Evolutionary conservation across 1,284 basidiomycete genomes (phyloP).

Genomic region (Agroathelia rolfsii): DNA sequence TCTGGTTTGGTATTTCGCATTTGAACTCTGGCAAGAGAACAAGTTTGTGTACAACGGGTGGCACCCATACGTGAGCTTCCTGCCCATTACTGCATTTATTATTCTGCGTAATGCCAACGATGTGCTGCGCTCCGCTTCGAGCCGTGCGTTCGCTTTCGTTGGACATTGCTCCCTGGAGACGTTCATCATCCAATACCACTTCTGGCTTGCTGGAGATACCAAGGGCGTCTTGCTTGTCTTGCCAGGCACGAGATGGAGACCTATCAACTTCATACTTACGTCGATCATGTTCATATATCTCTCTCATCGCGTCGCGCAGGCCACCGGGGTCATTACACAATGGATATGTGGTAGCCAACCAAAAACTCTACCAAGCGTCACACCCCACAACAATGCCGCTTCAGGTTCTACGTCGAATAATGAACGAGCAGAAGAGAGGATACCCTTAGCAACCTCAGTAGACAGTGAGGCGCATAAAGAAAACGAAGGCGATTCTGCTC

Average conservation of each 20-base stretch:
- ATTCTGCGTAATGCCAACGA: conserved; percentile 68
- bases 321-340: conserved; percentile 63
- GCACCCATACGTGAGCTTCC: conserved; percentile 76
- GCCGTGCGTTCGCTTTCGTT: conserved; percentile 67
- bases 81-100: conserved; percentile 72
- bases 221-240: conserved; percentile 76
- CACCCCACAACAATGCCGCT: conserved; percentile 10
- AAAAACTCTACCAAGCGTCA: conserved; percentile 23
- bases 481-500: conserved; percentile 13
- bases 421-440: too few relatives aligned
- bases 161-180: conserved; percentile 79
- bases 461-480: conserved; percentile 15
- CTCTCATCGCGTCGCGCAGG: conserved; percentile 65
- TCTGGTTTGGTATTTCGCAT: conserved; percentile 72
- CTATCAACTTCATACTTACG: conserved; percentile 68
- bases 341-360: conserved; percentile 47
- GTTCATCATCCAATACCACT: conserved; percentile 84
- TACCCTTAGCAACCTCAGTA: too few relatives aligned
- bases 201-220: conserved; percentile 83
- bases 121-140: conserved; percentile 59
- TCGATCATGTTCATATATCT: conserved; percentile 72
- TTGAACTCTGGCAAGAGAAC: conserved; percentile 65
- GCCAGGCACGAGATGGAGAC: conserved; percentile 63
- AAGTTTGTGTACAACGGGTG: conserved; percentile 81
- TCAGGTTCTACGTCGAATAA: too few relatives aligned